Percentiles rank a stretch among this genome's conserved stretches.
phyloP scores from a whole-genome alignment of 768 basidiomycete genomes.

The Auriculariales sp. region DNA sequence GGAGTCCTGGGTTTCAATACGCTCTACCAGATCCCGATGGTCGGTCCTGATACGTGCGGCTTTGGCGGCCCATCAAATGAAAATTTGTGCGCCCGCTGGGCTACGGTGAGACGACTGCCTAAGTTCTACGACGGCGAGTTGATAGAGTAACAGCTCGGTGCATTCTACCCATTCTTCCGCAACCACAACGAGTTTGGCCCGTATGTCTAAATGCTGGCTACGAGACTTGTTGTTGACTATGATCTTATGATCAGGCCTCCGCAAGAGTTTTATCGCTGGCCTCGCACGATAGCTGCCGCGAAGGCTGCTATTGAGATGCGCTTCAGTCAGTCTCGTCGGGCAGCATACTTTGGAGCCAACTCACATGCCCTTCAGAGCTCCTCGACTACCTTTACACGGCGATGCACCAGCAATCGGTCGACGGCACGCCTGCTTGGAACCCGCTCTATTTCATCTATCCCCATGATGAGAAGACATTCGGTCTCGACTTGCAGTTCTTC shows the following conservation, averaged over 20 bases:
- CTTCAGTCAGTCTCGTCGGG: slow-evolving; percentile 18
- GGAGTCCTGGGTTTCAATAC: slow-evolving; percentile 54
- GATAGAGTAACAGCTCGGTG: slow-evolving; percentile 60
- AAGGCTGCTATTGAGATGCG: slow-evolving; percentile 45
- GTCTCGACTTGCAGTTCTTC: slow-evolving; percentile 55
- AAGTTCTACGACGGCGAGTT: too few species aligned
- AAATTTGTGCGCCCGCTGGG: slow-evolving; percentile 61
- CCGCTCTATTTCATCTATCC: slow-evolving; percentile 59
- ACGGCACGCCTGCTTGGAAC: slow-evolving; percentile 52
- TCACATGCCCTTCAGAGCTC: slow-evolving; percentile 22
- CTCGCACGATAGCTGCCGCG: slow-evolving; percentile 39
- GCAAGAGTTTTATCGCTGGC: slow-evolving; percentile 61
- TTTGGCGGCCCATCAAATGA: slow-evolving; percentile 54
- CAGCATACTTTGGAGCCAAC: not conserved
- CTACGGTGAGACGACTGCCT: too few species aligned
- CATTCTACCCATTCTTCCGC: slow-evolving; percentile 69
- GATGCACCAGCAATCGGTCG: slow-evolving; percentile 39
- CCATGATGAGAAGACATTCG: slow-evolving; percentile 39
- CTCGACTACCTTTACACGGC: slow-evolving; percentile 61
- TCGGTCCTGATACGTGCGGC: slow-evolving; percentile 62
- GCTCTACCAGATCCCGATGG: slow-evolving; percentile 59
- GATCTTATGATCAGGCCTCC: slow-evolving; percentile 6
- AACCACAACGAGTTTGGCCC: slow-evolving; percentile 20
- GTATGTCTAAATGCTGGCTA: not conserved
- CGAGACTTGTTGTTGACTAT: too few species aligned